Evolutionary conservation across 805 yeast genomes (phyloP).

Genomic region (Barnettozyma salicaria): DNA sequence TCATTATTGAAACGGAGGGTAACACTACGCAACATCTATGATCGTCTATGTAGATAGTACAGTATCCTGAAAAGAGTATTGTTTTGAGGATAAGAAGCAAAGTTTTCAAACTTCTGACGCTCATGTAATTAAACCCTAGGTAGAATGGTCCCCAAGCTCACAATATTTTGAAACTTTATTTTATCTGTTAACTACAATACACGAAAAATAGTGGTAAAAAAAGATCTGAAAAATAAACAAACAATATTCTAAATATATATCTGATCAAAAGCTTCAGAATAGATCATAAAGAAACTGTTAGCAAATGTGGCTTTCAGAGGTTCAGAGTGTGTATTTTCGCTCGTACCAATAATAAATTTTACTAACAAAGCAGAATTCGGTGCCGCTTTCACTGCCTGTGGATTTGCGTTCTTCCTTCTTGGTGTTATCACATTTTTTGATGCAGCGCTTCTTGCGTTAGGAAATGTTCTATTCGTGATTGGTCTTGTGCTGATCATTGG

Average conservation of each 20-base stretch:
- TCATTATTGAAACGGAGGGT: background rate
- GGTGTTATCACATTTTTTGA: slow-evolving; percentile 88
- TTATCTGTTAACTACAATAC: too few species aligned
- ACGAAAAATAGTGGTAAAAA: too few species aligned
- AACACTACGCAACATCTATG: too few species aligned
- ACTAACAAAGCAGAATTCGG: slow-evolving; percentile 59
- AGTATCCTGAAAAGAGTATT: too few species aligned
- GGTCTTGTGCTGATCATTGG: slow-evolving; percentile 88
- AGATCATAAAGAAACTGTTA: background rate
- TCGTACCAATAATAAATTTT: background rate
- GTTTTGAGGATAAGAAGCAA: too few species aligned
- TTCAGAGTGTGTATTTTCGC: slow-evolving; percentile 44
- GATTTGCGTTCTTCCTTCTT: slow-evolving; percentile 67
- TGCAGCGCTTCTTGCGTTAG: slow-evolving; percentile 81
- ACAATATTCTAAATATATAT: too few species aligned
- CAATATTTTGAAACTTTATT: too few species aligned
- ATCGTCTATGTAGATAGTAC: too few species aligned
- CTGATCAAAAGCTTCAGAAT: background rate
- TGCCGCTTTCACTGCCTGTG: slow-evolving; percentile 83
- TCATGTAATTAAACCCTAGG: too few species aligned
- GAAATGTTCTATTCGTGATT: slow-evolving; percentile 49
- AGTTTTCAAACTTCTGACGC: too few species aligned
- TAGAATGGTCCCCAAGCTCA: too few species aligned
- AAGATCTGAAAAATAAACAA: background rate
- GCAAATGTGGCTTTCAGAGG: slow-evolving; percentile 67